Base-by-base conservation (phyloP, 441 rosid species). In the Adansonia madagascariensis region DNA sequence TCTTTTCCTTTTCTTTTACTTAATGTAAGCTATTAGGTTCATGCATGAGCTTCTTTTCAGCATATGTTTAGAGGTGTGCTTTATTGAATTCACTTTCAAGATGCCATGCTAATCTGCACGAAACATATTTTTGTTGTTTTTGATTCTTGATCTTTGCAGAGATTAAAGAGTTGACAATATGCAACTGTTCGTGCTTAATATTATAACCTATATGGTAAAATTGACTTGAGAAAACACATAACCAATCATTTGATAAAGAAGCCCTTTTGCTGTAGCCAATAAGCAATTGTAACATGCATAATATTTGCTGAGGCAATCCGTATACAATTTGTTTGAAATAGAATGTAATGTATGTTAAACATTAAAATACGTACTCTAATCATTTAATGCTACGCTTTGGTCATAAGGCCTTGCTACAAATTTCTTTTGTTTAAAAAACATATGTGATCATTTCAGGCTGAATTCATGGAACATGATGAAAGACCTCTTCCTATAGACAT, bases 381-480 rank as follows among this genome's bases (percentile, higher is more conserved):
- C 4, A 35, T 35, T 35, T 35, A 35, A 35, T 35, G 41, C 41
- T 35, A 35, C 6, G 41, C 41, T 35, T 35, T 35, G 41, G 41
- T 35, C 41, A 35, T 35, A 35, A 4, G 41, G 41, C 41, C 41
- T 35, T 35, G 41, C 6, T 35, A 35, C 41, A 35, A 35, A 35
- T 56, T 43, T 76, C 52, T 68, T 52, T 56, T 65, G 31, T 27
- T 57, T 46, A 55, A 24, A 41, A 56, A 18, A 41, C n/a, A 41
- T 56, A 41, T 56, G 53, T 72, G 73, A 22, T 47, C 41, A 47
- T 84, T 84, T 79, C 86, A 97, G 99, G 99, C 99, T 53, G 99
- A 97, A 87, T 95, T 97, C 88, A 97, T 97, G 99, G 99, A 97
- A 79, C 99, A 91, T 83, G 98, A 92, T 78, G 99, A 97, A 85